Conservation (phyloP, 164 flowering plant species). For the Malania oleifera region DNA sequence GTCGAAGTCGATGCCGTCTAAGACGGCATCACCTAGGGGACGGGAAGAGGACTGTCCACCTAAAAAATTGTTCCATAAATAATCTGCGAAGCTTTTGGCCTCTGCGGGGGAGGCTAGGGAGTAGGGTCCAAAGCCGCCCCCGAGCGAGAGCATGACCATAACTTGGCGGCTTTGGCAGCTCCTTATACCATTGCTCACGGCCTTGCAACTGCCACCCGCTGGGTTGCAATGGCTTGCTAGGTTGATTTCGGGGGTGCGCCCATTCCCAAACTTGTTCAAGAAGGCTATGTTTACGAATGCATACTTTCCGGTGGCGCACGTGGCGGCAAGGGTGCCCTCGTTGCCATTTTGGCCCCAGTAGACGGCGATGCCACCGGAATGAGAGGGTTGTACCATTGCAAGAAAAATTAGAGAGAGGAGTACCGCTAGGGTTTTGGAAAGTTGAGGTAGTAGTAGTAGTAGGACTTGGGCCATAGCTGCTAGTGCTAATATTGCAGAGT, state of each 20-base stretch:
- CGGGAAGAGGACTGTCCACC: conserved; percentile 35
- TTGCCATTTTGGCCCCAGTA: conserved; percentile 51
- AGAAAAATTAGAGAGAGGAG: conserved; percentile 10
- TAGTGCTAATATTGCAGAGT: no score
- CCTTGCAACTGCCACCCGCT: conserved; percentile 23
- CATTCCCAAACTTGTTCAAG: conserved; percentile 35
- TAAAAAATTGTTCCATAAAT: conserved; percentile 44
- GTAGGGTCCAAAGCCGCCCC: conserved; percentile 47
- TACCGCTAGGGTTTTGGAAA: background rate
- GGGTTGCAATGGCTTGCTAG: conserved; percentile 55
- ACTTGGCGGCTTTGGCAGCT: conserved; percentile 34
- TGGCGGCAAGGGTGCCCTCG: conserved; percentile 33
- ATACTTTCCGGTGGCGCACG: conserved; percentile 38
- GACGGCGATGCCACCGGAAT: conserved; percentile 32
- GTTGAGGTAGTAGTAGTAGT: background rate
- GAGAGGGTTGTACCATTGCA: conserved; percentile 2
- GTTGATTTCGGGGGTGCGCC: conserved; percentile 36
- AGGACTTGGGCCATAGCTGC: no score
- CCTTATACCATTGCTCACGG: conserved; percentile 14
- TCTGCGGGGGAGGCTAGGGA: conserved; percentile 35
- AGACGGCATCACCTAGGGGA: conserved; percentile 37
- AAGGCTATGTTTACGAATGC: conserved; percentile 36
- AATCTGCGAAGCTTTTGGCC: conserved; percentile 34
- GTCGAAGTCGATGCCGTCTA: conserved; percentile 50
- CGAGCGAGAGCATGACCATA: conserved; percentile 46